phyloP scores from a whole-genome alignment of 805 yeast species.

The Pichia eremophila region DNA sequence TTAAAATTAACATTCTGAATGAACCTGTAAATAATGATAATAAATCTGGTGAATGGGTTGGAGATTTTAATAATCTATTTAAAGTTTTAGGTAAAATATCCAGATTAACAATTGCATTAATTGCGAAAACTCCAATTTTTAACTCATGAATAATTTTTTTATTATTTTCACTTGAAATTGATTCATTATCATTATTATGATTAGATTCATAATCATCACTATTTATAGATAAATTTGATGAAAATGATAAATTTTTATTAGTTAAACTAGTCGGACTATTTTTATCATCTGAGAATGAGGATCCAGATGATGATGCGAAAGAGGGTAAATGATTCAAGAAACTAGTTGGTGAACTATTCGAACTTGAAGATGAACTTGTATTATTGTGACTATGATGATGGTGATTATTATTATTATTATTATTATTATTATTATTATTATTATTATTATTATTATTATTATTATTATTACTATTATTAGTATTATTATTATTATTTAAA shows the following conservation, averaged over 20 bases:
- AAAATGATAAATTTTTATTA: not conserved
- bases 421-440: too few relatives aligned
- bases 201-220: not conserved
- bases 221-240: not conserved
- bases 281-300: not conserved
- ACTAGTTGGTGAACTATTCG: not conserved
- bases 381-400: too few relatives aligned
- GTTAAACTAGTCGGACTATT: not conserved
- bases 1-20: conserved; percentile 14
- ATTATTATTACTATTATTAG: too few relatives aligned
- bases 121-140: conserved; percentile 20
- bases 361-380: not conserved
- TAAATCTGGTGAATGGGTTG: conserved; percentile 10
- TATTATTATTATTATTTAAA: too few relatives aligned
- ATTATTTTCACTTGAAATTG: not conserved
- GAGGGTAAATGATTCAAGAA: not conserved
- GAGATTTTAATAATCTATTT: conserved; percentile 10
- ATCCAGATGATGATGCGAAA: not conserved
- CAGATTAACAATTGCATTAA: conserved; percentile 17
- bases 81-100: conserved; percentile 9
- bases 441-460: too few relatives aligned
- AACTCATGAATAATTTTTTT: conserved; percentile 13
- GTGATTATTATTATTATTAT: too few relatives aligned
- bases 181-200: not conserved
- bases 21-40: conserved; percentile 19